A percentile compares a stretch with the other conserved stretches of the same genome.
These are phyloP conservation scores for Pseudevernia furfuracea DNA, from an alignment of 495 filamentous ascomycete species.

Conservation along the genomic window DNA sequence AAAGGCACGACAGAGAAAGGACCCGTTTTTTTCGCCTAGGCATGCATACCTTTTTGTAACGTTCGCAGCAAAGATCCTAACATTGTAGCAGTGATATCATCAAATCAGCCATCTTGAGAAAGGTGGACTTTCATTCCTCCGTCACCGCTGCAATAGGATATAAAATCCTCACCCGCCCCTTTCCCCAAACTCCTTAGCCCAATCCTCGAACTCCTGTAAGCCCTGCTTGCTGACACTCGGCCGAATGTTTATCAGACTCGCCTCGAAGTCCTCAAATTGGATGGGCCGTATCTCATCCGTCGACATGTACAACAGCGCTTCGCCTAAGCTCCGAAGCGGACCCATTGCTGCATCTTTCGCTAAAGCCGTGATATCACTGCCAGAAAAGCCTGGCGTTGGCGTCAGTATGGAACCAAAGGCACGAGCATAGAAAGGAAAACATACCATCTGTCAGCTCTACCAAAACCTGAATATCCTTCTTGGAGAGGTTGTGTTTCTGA, in stretches of 20 bases:
- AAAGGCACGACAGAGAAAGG: not conserved
- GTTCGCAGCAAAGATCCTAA: not conserved
- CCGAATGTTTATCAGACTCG: constrained; percentile 75
- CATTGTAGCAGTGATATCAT: not conserved
- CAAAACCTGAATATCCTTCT: constrained; percentile 64
- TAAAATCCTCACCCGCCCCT: constrained; percentile 59
- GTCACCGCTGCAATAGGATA: not conserved
- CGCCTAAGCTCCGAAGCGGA: constrained; percentile 82
- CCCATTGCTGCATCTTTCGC: constrained; percentile 99
- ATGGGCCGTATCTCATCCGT: constrained; percentile 94
- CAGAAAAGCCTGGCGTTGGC: constrained; percentile 68
- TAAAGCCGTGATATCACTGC: constrained; percentile 92
- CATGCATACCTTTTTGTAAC: not conserved
- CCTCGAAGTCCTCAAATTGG: constrained; percentile 70
- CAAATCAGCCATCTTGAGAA: not conserved
- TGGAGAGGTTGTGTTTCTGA: constrained; percentile 75
- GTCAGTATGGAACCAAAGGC: not conserved
- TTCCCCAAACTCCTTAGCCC: constrained; percentile 90
- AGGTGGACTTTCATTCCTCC: not conserved
- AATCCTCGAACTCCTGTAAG: constrained; percentile 81
- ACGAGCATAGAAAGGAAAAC: constrained; percentile 4
- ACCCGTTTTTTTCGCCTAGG: not conserved
- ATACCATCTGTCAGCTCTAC: constrained; percentile 83
- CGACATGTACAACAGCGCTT: constrained; percentile 78
- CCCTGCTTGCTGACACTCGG: constrained; percentile 86